phyloP scores from a whole-genome alignment of 176 grass and related monocot species.

The Dendrocalamus sinicus region DNA sequence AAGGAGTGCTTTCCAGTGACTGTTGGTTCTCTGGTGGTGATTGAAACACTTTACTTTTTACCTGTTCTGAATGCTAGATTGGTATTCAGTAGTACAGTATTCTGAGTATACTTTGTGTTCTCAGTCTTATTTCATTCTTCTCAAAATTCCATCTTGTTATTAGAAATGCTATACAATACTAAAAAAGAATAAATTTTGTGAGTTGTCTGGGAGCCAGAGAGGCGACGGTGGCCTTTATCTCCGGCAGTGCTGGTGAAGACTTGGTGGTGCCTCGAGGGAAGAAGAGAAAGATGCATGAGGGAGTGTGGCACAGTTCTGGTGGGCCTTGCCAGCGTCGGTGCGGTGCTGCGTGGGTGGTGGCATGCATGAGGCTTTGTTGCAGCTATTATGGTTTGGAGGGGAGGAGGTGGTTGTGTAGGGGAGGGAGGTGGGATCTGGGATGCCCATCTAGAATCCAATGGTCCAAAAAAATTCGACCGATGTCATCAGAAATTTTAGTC shows the following conservation, averaged over 20 bases:
- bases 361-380: too few species aligned
- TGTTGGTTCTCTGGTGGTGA: conserved; percentile 32
- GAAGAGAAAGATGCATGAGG: neutral
- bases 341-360: too few species aligned
- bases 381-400: too few species aligned
- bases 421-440: too few species aligned
- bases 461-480: neutral
- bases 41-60: conserved; percentile 24
- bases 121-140: conserved; percentile 6
- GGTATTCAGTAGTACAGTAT: neutral
- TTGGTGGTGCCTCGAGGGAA: neutral
- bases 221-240: neutral
- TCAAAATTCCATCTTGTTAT: conserved; percentile 5
- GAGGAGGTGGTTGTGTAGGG: too few species aligned
- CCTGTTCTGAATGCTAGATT: conserved; percentile 37
- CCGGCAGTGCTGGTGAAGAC: neutral
- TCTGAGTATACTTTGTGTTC: conserved; percentile 11
- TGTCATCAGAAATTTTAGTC: neutral
- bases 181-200: neutral
- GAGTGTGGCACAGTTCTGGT: neutral
- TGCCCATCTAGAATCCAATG: neutral
- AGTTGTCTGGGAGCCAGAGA: neutral
- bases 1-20: conserved; percentile 17
- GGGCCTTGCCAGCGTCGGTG: neutral
- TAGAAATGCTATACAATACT: neutral